These are phyloP conservation scores for Aspergillus aculeatus DNA, from an alignment of 2,329 filamentous ascomycete genomes.

Conservation along the genomic window DNA sequence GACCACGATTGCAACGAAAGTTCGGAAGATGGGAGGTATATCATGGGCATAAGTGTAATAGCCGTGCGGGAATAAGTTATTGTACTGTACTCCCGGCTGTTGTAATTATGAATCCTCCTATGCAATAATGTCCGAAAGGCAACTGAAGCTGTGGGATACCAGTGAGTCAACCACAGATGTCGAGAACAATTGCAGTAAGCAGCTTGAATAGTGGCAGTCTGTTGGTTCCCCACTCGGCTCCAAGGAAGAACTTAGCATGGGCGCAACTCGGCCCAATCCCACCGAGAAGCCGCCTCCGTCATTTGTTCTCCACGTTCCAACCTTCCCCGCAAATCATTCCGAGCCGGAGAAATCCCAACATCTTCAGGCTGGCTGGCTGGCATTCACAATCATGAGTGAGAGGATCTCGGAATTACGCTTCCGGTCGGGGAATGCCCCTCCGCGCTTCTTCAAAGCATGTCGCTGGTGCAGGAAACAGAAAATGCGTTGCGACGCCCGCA, in stretches of 20 bases:
- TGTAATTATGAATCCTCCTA: too few species aligned
- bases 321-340: not conserved
- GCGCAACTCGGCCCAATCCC: not conserved
- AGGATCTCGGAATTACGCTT: conserved; percentile 1
- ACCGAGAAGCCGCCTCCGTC: not conserved
- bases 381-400: not conserved
- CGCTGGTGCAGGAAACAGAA: conserved; percentile 37
- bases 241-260: not conserved
- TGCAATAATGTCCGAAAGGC: too few species aligned
- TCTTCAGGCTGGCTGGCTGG: not conserved
- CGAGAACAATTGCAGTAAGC: not conserved
- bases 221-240: not conserved
- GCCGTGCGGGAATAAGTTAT: too few species aligned
- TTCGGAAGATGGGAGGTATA: too few species aligned
- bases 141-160: too few species aligned
- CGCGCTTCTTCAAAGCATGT: conserved; percentile 37
- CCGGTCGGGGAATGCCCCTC: conserved; percentile 28
- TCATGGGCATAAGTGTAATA: too few species aligned
- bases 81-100: too few species aligned
- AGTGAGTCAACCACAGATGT: too few species aligned
- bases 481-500: conserved; percentile 38
- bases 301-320: not conserved
- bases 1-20: too few species aligned
- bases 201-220: not conserved
- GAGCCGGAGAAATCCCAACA: not conserved